Evolutionary conservation across 768 basidiomycete genomes (phyloP), one percentile per base, ranked within the genome.

Genomic region (Mycena venus): DNA sequence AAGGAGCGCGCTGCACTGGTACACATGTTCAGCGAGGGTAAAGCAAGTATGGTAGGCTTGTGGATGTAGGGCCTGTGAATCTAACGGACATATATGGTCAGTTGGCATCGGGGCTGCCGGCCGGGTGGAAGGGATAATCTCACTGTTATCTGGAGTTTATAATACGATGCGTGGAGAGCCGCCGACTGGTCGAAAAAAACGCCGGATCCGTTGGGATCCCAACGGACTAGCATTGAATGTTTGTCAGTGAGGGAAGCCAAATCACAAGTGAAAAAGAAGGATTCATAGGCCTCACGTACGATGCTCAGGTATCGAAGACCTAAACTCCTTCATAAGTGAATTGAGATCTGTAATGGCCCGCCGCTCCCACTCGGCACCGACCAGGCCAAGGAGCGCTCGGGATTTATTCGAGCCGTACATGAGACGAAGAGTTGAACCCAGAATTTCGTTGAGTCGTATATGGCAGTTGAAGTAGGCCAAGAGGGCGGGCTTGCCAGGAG

Each of bases 381-480:
- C 75, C 15, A 84, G 62, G 11, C 83, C 82, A 21, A 82, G 78
- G 1, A 83, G 69, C 7, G 83, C 59, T 82, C 80, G 90, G 81
- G 74, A 90, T 70, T 84, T 85, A 64, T 84, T 84, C n/a, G 81
- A 84, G 7, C 84, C 83, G 75, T 85, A 85, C 14, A 96, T 87
- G 0, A 93, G 93, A 58, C 92, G 85, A 61, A 92, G 82, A 0
- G 90, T 87, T 75, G 90, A 92, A 0, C 89, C 91, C 32, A 92
- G 84, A 56, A 96, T 91, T 64, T 91, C 90, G n/a, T 84, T 84
- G 0, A 95, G 85, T 75, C 89, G 91, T 63, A 94, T 83, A 53
- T 84, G 83, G 49, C 81, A 85, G 61, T 89, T 85, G 72, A 93
- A 94, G 61, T 84, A 87, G 0, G 92, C 81, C 2, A 93, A 77